These are phyloP conservation scores for Phytophthora palmivora DNA, from an alignment of 352 stramenopile genomes.

Conservation along the genomic window DNA sequence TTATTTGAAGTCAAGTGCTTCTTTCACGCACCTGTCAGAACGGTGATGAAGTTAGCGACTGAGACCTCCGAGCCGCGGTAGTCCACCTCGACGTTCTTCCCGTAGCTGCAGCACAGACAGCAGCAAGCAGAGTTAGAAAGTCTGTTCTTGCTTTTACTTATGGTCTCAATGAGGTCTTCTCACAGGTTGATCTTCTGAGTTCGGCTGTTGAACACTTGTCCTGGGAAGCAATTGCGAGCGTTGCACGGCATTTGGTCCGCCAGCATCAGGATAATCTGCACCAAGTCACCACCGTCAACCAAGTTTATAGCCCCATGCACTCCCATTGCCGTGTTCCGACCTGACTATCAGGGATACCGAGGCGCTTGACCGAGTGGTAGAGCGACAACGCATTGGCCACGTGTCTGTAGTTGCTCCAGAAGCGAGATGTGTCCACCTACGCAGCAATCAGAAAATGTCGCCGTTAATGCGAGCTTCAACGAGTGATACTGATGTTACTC, in stretches of 20 bases:
- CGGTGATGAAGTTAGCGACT: slow-evolving; percentile 96
- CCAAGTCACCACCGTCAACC: neutral
- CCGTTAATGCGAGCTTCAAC: neutral
- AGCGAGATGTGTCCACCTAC: slow-evolving; percentile 94
- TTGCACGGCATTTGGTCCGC: slow-evolving; percentile 97
- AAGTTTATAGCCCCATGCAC: neutral
- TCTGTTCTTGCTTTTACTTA: too few species aligned
- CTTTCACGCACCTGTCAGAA: slow-evolving; percentile 80
- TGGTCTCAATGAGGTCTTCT: neutral
- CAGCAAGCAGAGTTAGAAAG: neutral
- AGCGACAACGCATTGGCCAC: slow-evolving; percentile 95
- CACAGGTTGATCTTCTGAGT: slow-evolving; percentile 91
- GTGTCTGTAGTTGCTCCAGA: slow-evolving; percentile 98
- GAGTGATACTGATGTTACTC: neutral
- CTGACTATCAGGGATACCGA: slow-evolving; percentile 95
- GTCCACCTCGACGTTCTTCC: slow-evolving; percentile 94
- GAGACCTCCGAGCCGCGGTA: slow-evolving; percentile 96
- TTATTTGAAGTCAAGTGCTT: neutral
- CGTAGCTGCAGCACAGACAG: slow-evolving; percentile 57
- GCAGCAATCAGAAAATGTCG: slow-evolving; percentile 5
- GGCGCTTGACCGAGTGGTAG: slow-evolving; percentile 93
- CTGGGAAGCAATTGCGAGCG: slow-evolving; percentile 90
- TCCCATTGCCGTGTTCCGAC: slow-evolving; percentile 32
- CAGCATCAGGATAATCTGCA: slow-evolving; percentile 95
- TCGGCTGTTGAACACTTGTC: slow-evolving; percentile 91